Percentiles rank a stretch among this genome's conserved stretches.
Evolutionary conservation across 768 basidiomycete genomes (phyloP).

Genomic region (Rubroboletus satanas): DNA sequence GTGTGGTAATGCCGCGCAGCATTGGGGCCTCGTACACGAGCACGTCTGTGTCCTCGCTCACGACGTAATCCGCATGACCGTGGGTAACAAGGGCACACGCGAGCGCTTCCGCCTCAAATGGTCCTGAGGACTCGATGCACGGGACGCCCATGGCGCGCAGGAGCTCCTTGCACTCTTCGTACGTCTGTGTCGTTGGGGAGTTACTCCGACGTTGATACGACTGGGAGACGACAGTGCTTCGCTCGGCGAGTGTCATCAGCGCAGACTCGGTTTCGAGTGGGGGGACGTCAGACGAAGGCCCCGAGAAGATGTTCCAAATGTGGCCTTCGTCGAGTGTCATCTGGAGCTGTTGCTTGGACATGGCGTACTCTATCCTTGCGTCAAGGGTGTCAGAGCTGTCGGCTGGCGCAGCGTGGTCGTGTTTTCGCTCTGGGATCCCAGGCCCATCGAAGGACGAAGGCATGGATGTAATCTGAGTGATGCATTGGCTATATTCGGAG

Average conservation of each 20-base stretch:
- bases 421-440: conserved; percentile 8
- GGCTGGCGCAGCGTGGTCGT: conserved; percentile 1
- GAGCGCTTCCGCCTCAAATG: conserved; percentile 83
- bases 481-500: conserved; percentile 44
- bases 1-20: conserved; percentile 68
- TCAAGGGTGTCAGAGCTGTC: conserved; percentile 30
- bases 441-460: conserved; percentile 27
- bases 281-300: conserved; percentile 6
- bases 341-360: conserved; percentile 61
- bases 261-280: conserved; percentile 21
- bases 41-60: conserved; percentile 89
- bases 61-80: conserved; percentile 83
- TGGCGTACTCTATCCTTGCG: conserved; percentile 40
- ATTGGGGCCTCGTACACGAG: conserved; percentile 80
- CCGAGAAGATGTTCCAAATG: conserved; percentile 50
- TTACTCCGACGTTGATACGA: conserved; percentile 64
- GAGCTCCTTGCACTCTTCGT: conserved; percentile 65
- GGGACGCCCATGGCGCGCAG: conserved; percentile 80
- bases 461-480: conserved; percentile 43
- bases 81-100: conserved; percentile 71
- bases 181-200: conserved; percentile 61
- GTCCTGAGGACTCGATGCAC: conserved; percentile 61
- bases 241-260: conserved; percentile 38
- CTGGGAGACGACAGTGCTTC: conserved; percentile 54
- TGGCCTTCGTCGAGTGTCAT: conserved; percentile 57